Evolutionary conservation across 331 rosid species (phyloP).

Genomic region (Quercus tomentella): DNA sequence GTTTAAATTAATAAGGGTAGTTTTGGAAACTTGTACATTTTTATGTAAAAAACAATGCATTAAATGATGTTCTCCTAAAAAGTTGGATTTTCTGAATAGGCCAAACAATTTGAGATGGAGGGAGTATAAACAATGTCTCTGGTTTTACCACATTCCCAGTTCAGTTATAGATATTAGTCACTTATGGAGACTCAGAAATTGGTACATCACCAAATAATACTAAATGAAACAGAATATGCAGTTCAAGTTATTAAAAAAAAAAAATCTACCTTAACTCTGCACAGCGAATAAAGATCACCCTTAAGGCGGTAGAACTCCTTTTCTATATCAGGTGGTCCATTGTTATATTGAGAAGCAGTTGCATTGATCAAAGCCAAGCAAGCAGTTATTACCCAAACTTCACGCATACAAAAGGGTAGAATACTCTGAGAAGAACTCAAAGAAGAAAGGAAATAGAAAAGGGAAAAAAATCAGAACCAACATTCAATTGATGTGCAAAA

Average conservation of each 20-base stretch:
- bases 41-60: too few species aligned
- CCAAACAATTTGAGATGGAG: too few species aligned
- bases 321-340: constrained; percentile 74
- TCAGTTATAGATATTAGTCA: background rate
- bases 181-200: constrained; percentile 2
- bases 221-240: constrained; percentile 11
- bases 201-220: constrained; percentile 6
- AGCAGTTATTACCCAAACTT: constrained; percentile 94
- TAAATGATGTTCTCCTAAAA: too few species aligned
- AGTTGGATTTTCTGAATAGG: too few species aligned
- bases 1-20: too few species aligned
- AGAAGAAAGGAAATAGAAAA: constrained; percentile 17
- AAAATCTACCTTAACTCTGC: constrained; percentile 79
- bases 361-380: constrained; percentile 74
- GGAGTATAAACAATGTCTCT: background rate
- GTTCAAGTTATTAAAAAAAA: background rate
- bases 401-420: constrained; percentile 94
- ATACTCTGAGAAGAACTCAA: constrained; percentile 65
- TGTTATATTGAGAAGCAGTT: constrained; percentile 64
- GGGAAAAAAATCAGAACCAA: constrained; percentile 14
- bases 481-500: constrained; percentile 14
- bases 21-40: too few species aligned
- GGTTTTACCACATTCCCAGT: constrained; percentile 18
- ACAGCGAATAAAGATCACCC: constrained; percentile 93
- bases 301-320: constrained; percentile 85